Percentiles rank a stretch among this genome's conserved stretches.
phyloP scores from a whole-genome alignment of 2,329 filamentous ascomycete species.

The Teratosphaeria zuluensis region DNA sequence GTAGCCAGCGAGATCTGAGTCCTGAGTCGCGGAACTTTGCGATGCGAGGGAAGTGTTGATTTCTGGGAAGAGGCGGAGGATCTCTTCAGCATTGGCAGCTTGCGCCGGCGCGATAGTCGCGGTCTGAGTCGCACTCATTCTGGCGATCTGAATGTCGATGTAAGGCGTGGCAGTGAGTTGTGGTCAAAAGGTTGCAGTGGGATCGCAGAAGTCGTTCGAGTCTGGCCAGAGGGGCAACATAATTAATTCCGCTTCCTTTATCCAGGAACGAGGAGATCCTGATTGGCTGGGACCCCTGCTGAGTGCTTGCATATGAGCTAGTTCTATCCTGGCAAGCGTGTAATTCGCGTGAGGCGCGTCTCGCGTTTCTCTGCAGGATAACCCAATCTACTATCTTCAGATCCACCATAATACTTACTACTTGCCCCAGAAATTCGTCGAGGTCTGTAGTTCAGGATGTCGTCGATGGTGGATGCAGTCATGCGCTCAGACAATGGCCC shows the following conservation, averaged over 20 bases:
- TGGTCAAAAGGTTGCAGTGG: not conserved
- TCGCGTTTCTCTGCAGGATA: not conserved
- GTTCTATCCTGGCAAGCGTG: not conserved
- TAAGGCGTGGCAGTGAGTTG: not conserved
- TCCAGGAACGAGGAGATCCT: not conserved
- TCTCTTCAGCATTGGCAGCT: constrained; percentile 66
- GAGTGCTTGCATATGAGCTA: not conserved
- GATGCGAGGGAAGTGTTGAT: constrained; percentile 53
- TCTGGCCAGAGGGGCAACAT: not conserved
- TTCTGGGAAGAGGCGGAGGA: constrained; percentile 82
- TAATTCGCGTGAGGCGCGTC: not conserved
- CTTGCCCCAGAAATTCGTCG: too few relatives aligned
- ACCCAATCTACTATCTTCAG: not conserved
- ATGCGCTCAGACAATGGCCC: constrained; percentile 37
- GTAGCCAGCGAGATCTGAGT: constrained; percentile 72
- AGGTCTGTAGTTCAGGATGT: constrained; percentile 30
- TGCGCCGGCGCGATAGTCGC: constrained; percentile 19
- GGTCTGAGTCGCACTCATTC: constrained; percentile 24
- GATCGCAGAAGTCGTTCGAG: constrained; percentile 6
- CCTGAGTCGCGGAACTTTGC: constrained; percentile 41
- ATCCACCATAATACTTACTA: not conserved
- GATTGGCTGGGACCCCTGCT: not conserved
- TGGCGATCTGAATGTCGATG: not conserved
- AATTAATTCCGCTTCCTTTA: constrained; percentile 1
- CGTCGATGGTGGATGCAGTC: constrained; percentile 42